Evolutionary conservation across 2,329 filamentous ascomycete genomes (phyloP).

Genomic region (Phaeoacremonium minimum): DNA sequence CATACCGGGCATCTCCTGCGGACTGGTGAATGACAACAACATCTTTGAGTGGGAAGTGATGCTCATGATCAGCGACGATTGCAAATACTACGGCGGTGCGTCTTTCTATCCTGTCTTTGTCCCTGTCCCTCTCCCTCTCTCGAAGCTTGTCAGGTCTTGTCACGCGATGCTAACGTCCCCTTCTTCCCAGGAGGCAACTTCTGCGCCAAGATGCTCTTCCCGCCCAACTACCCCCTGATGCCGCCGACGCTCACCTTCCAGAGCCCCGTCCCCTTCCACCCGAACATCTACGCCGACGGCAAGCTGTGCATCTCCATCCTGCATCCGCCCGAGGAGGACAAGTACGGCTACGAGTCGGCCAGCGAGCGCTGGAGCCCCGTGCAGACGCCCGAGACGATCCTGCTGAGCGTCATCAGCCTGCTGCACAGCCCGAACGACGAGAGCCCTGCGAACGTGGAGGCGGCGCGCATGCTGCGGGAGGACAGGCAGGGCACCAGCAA

Average conservation of each 20-base stretch:
- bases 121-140: neutral
- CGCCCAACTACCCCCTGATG: constrained; percentile 77
- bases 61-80: constrained; percentile 96
- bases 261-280: constrained; percentile 80
- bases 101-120: constrained; percentile 1
- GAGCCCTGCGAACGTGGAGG: constrained; percentile 92
- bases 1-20: constrained; percentile 90
- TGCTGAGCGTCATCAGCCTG: constrained; percentile 88
- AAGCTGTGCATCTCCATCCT: constrained; percentile 96
- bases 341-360: constrained; percentile 88
- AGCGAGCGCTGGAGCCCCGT: constrained; percentile 92
- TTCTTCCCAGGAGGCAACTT: constrained; percentile 75
- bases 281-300: constrained; percentile 86
- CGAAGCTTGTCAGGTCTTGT: neutral
- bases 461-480: constrained; percentile 81
- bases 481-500: constrained; percentile 56
- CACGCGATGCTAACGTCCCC: neutral
- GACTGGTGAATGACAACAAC: constrained; percentile 77
- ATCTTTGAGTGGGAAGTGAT: constrained; percentile 98
- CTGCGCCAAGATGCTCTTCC: constrained; percentile 79
- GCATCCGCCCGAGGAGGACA: constrained; percentile 90
- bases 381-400: constrained; percentile 90
- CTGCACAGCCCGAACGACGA: constrained; percentile 92
- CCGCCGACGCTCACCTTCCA: constrained; percentile 89
- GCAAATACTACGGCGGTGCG: constrained; percentile 87